A percentile compares a stretch with the other conserved stretches of the same genome.
Evolutionary conservation across 371 early-diverging fungal genomes (phyloP).

Genomic region (Mortierella sp.): DNA sequence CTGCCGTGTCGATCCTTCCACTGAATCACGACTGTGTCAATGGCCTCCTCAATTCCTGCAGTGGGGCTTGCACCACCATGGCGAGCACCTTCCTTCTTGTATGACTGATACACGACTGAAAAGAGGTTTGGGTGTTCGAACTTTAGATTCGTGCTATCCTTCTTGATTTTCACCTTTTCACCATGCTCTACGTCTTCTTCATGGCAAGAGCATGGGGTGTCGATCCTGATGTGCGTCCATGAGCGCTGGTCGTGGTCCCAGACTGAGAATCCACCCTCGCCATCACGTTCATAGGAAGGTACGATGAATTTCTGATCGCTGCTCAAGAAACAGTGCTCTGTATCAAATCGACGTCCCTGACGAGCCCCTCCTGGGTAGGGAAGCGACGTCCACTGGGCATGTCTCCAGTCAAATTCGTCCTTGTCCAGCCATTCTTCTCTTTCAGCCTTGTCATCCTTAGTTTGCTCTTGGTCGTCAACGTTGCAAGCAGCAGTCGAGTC

Average conservation of each 20-base stretch:
- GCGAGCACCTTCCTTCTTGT: slow-evolving; percentile 5
- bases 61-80: slow-evolving; percentile 6
- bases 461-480: slow-evolving; percentile 2
- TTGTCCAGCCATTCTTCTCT: slow-evolving; percentile 19
- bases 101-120: slow-evolving; percentile 44
- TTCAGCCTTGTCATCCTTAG: slow-evolving; percentile 5
- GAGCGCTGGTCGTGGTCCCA: slow-evolving; percentile 34
- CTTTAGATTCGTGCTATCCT: slow-evolving; percentile 18
- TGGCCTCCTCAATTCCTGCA: slow-evolving; percentile 17
- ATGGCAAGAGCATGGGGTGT: slow-evolving; percentile 32
- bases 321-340: slow-evolving; percentile 34
- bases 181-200: slow-evolving; percentile 29
- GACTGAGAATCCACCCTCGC: slow-evolving; percentile 38
- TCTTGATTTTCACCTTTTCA: slow-evolving; percentile 27
- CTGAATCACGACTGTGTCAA: slow-evolving; percentile 41
- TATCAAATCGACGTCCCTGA: slow-evolving; percentile 35
- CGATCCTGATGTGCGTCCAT: slow-evolving; percentile 31
- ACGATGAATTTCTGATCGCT: slow-evolving; percentile 37
- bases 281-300: slow-evolving; percentile 28
- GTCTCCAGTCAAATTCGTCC: slow-evolving; percentile 25
- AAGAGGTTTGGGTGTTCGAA: slow-evolving; percentile 27
- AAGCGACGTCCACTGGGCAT: slow-evolving; percentile 39
- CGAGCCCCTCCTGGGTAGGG: slow-evolving; percentile 34
- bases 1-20: slow-evolving; percentile 28
- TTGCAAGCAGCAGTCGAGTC: slow-evolving; percentile 35